A percentile compares a stretch with the other conserved stretches of the same genome.
Evolutionary conservation across 1,284 basidiomycete species (phyloP).

Genomic region (Trichosporon asahii): DNA sequence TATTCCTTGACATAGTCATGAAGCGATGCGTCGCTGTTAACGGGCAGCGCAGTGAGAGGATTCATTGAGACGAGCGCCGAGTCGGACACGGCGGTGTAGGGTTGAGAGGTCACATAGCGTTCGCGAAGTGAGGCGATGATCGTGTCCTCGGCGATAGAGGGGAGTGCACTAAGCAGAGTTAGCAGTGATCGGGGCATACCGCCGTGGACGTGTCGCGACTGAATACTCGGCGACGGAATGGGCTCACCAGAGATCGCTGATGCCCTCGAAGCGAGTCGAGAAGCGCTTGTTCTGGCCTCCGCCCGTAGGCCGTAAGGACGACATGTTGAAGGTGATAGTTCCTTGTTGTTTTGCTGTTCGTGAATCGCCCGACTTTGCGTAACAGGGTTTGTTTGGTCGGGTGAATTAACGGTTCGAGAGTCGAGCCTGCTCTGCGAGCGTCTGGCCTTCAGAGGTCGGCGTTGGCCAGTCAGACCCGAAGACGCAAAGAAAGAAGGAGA

Average conservation of each 20-base stretch:
- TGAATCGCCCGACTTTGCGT: conserved; percentile 5
- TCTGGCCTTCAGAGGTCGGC: background rate
- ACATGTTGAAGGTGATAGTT: conserved; percentile 14
- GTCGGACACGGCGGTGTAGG: conserved; percentile 73
- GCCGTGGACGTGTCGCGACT: background rate
- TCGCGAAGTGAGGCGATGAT: conserved; percentile 69
- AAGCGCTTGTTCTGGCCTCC: conserved; percentile 16
- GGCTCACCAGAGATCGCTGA: conserved; percentile 41
- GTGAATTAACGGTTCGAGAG: background rate
- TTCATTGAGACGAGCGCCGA: conserved; percentile 75
- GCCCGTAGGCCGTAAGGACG: conserved; percentile 12
- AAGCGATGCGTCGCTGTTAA: conserved; percentile 73
- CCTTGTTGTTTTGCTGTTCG: conserved; percentile 8
- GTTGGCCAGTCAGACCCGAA: background rate
- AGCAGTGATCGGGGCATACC: background rate
- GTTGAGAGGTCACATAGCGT: conserved; percentile 75
- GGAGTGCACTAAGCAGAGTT: conserved; percentile 29
- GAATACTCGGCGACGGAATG: background rate
- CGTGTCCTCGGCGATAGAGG: conserved; percentile 50
- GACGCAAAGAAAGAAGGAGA: conserved; percentile 1
- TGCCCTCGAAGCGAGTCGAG: conserved; percentile 38
- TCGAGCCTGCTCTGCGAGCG: conserved; percentile 8
- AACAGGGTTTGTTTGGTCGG: conserved; percentile 11
- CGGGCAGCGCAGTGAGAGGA: conserved; percentile 77
- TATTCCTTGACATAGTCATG: conserved; percentile 79